Percentiles rank a stretch among this genome's conserved stretches.
Conservation (phyloP, 2,329 filamentous ascomycete species). For the Purpureocillium takamizusanense region DNA sequence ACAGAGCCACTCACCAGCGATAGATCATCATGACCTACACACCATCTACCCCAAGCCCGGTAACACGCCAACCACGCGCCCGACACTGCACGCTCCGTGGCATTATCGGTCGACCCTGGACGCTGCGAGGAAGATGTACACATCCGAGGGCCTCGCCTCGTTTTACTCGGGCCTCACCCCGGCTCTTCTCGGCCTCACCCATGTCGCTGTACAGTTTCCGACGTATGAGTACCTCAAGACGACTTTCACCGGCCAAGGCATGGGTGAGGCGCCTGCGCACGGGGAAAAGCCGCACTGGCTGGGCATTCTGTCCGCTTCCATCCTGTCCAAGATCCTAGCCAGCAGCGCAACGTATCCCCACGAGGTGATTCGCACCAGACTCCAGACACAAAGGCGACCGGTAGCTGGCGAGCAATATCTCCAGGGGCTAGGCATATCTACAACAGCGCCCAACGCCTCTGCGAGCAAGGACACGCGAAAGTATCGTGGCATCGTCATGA, state of each 20-base stretch:
- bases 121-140: slow-evolving; percentile 93
- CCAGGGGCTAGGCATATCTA: slow-evolving; percentile 38
- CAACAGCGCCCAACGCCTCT: slow-evolving; percentile 15
- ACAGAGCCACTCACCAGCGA: slow-evolving; percentile 53
- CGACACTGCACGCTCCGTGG: slow-evolving; percentile 62
- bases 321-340: slow-evolving; percentile 88
- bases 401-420: slow-evolving; percentile 44
- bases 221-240: slow-evolving; percentile 91
- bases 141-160: slow-evolving; percentile 73
- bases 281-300: slow-evolving; percentile 57
- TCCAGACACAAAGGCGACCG: slow-evolving; percentile 86
- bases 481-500: slow-evolving; percentile 74
- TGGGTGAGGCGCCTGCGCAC: slow-evolving; percentile 53
- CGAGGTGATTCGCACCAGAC: slow-evolving; percentile 84
- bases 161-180: slow-evolving; percentile 96
- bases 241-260: slow-evolving; percentile 79
- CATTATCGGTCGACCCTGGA: slow-evolving; percentile 86
- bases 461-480: slow-evolving; percentile 28
- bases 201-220: slow-evolving; percentile 95
- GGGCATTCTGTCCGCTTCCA: slow-evolving; percentile 79
- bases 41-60: slow-evolving; percentile 37
- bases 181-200: slow-evolving; percentile 81
- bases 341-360: slow-evolving; percentile 96
- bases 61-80: slow-evolving; percentile 46
- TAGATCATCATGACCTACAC: slow-evolving; percentile 32